Evolutionary conservation across 352 stramenopile genomes (phyloP), one percentile per base, ranked within the genome.

Genomic region (Phytophthora hibernalis): DNA sequence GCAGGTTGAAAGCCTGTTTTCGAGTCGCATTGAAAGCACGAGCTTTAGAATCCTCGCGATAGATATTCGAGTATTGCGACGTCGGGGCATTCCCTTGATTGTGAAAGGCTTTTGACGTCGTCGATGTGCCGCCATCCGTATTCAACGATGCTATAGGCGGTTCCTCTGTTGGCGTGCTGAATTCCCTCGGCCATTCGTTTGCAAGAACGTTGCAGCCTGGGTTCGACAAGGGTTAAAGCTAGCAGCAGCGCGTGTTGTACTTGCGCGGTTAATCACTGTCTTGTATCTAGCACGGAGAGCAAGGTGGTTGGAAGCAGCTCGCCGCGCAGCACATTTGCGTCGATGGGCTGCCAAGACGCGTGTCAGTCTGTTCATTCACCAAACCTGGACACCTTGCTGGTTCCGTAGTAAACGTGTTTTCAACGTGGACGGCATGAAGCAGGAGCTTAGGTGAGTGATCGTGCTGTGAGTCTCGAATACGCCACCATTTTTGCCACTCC

Each of bases 261-360:
- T 86, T 16, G 70, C 59, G 2, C 24, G 33, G 0, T 24, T 28
- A 12, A 28, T 84, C 1, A 60, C 62, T 8, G 37, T 20, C 2
- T 48, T 72, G 15, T 76, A 72, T 49, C 12, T 54, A 2, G 48
- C 33, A 2, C 65, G 58, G 3, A 66, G 65, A 42, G 33, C 56
- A n/a, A 58, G 48, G n/a, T 28, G 24, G 1, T 44, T 48, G 22
- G 37, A 60, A 22, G 67, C 50, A 11, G 31, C 38, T 24, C 54
- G 48, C 13, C 78, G 73, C 0, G 69, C 48, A 10, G 24, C n/a
- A 15, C 54, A 76, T 26, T 18, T 83, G 9, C 43, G 38, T 31
- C 72, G 78, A 2, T 86, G 73, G 73, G 60, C 33, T 11, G 70
- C 78, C 13, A 86, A 86, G 55, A 86, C 78, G 0, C 65, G 72